Evolutionary conservation across 2,329 filamentous ascomycete genomes (phyloP), one percentile per base, ranked within the genome.

Genomic region (Sporothrix inflata): DNA sequence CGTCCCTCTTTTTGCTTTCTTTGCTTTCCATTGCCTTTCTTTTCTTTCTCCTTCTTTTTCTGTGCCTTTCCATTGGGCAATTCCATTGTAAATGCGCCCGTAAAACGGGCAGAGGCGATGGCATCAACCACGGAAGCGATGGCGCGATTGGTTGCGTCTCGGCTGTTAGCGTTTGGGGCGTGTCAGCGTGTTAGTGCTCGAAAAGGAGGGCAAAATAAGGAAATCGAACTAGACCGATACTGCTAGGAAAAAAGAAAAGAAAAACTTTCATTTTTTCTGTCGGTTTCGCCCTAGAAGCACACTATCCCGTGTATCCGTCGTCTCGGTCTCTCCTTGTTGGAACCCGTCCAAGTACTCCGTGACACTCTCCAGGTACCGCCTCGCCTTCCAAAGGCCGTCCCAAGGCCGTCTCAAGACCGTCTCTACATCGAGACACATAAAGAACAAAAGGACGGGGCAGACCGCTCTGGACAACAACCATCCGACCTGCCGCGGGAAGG

Each of bases 71-170:
- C 21, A 65, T 65, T 65, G 61, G 61, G 7, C 61, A 47, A 63
- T 63, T 63, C 9, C 16, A n/a, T 45, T 47, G 61, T 65, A 47
- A 45, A n/a, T 34, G 63, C 14, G 24, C 16, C 19, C 21, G 24
- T 42, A 30, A 45, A 14, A 66, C 14, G 42, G 45, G 24, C 24
- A 21, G 24, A 66, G 63, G 45, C 45, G 45, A 67, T 79, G 75
- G 75, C 77, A 78, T 78, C 77, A 79, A 73, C 27, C 55, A 53
- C 71, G 71, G 73, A 73, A 71, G 70, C 74, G 75, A 79, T 79
- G 77, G 76, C 78, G 78, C 78, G 74, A 79, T 79, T 75, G 71
- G 53, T 19, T 65, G 60, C 60, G 38, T 45, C 21, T 65, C 38
- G 60, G 38, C 38, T 45, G n/a, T 65, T 65, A 27, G 60, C 60